Percentiles rank a stretch among this genome's conserved stretches.
These are phyloP conservation scores for Sphaerulina populicola DNA, from an alignment of 2,329 filamentous ascomycete genomes.

Conservation along the genomic window DNA sequence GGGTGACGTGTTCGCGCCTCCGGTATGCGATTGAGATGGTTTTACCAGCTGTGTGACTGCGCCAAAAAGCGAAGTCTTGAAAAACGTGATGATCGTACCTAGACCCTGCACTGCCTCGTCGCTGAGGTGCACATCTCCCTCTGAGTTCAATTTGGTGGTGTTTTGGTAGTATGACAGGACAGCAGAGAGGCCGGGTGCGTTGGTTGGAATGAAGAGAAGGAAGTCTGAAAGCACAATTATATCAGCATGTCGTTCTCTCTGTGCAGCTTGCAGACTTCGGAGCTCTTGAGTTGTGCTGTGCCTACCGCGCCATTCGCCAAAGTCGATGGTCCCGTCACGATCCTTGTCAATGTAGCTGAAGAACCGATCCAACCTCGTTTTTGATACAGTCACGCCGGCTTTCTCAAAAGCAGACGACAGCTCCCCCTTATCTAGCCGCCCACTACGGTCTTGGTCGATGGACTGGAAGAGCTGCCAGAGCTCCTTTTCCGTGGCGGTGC, in stretches of 20 bases:
- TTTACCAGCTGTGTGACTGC: slow-evolving; percentile 52
- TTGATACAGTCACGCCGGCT: slow-evolving; percentile 71
- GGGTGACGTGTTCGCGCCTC: slow-evolving; percentile 14
- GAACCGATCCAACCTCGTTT: slow-evolving; percentile 70
- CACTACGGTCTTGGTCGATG: slow-evolving; percentile 80
- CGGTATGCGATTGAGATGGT: slow-evolving; percentile 18
- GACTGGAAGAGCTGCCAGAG: slow-evolving; percentile 71
- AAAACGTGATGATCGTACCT: slow-evolving; percentile 68
- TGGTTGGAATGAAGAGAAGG: slow-evolving; percentile 72
- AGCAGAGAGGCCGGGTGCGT: slow-evolving; percentile 63
- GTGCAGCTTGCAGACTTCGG: slow-evolving; percentile 3
- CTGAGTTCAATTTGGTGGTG: slow-evolving; percentile 78
- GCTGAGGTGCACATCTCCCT: slow-evolving; percentile 87
- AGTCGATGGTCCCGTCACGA: slow-evolving; percentile 76
- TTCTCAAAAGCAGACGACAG: slow-evolving; percentile 67
- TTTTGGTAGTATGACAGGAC: slow-evolving; percentile 88
- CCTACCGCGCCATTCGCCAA: slow-evolving; percentile 87
- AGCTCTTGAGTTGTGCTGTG: slow-evolving; percentile 9
- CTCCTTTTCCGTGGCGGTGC: slow-evolving; percentile 77
- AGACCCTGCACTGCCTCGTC: slow-evolving; percentile 85
- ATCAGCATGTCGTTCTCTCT: not conserved
- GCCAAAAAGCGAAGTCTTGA: slow-evolving; percentile 67
- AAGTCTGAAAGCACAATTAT: slow-evolving; percentile 55
- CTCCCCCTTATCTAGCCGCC: slow-evolving; percentile 79
- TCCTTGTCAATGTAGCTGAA: slow-evolving; percentile 86